Base-by-base conservation (phyloP, 768 basidiomycete genomes). In the Clitopilus passeckerianus region DNA sequence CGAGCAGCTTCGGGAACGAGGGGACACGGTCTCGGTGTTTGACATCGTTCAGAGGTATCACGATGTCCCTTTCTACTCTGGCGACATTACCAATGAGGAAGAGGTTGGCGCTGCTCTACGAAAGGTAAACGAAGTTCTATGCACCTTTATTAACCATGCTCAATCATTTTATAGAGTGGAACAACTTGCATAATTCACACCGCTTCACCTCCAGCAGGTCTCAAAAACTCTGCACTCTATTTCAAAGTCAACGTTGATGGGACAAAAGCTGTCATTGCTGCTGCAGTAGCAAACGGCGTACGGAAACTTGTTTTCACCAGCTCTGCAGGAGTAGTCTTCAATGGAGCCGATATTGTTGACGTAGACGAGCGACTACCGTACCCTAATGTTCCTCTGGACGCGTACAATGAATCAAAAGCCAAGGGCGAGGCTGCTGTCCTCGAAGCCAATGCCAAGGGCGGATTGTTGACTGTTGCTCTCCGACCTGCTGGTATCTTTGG, bases 401-500 rank as follows among this genome's bases (percentile, higher is more conserved):
- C 90, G 0, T 99, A 99, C 74, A 98, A 95, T 68, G 89, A 90
- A 60, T 93, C 95, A 12, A 99, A 99, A 73, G 91, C 89, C 12
- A 83, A 89, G 70, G 95, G 90, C 0, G 96, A 98, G 72, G 78
- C 82, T 34, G 76, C 90, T 35, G 88, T 98, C 7, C 76, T 99
- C 2, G 85, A 79, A 27, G 91, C 97, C 14, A 99, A 98, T 66
- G 92, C 90, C 4, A 84, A 88, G 66, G 84, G 82, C 20, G 93
- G 91, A 14, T 77, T 98, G 6, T 72, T 91, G 62, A 98, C 97
- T 0, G 93, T 95, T 52, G 91, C 95, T 14, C 74, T 98, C 44
- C 79, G 97, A 37, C 96, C 96, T 1, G 88, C 95, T 16, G 95
- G 96, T 1, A 97, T 98, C 66, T 98, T 98, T 66, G 97, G 97